A percentile compares a stretch with the other conserved stretches of the same genome.
These are phyloP conservation scores for Melanogaster broomeanus DNA, from an alignment of 768 basidiomycete species.

Conservation along the genomic window DNA sequence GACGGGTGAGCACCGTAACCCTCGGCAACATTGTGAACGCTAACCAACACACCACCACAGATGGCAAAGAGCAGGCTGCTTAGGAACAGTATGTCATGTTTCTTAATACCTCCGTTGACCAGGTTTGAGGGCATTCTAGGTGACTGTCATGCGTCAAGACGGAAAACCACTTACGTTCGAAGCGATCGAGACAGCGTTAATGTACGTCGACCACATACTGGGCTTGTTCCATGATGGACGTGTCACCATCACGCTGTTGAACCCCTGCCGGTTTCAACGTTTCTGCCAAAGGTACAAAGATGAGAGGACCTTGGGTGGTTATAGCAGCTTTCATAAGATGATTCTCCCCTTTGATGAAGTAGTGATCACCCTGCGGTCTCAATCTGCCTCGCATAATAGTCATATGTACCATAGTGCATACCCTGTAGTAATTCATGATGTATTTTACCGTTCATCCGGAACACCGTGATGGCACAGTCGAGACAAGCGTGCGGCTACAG, in stretches of 20 bases:
- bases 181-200: slow-evolving; percentile 29
- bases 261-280: slow-evolving; percentile 24
- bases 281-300: slow-evolving; percentile 26
- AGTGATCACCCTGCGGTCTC: no score
- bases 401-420: background rate
- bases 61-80: slow-evolving; percentile 25
- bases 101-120: no score
- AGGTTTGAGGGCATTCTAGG: slow-evolving; percentile 7
- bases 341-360: slow-evolving; percentile 19
- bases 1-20: slow-evolving; percentile 11
- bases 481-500: no score
- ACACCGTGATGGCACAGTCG: background rate
- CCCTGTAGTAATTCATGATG: background rate
- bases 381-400: background rate
- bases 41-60: slow-evolving; percentile 7
- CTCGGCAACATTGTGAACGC: background rate
- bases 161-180: slow-evolving; percentile 23
- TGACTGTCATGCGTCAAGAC: slow-evolving; percentile 29
- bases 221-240: slow-evolving; percentile 27
- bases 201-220: slow-evolving; percentile 35
- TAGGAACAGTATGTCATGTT: slow-evolving; percentile 23
- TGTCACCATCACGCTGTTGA: slow-evolving; percentile 10
- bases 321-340: slow-evolving; percentile 15
- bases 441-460: background rate
- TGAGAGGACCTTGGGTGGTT: slow-evolving; percentile 11